phyloP scores from a whole-genome alignment of 2,329 filamentous ascomycete genomes.

The Trichophyton rubrum region DNA sequence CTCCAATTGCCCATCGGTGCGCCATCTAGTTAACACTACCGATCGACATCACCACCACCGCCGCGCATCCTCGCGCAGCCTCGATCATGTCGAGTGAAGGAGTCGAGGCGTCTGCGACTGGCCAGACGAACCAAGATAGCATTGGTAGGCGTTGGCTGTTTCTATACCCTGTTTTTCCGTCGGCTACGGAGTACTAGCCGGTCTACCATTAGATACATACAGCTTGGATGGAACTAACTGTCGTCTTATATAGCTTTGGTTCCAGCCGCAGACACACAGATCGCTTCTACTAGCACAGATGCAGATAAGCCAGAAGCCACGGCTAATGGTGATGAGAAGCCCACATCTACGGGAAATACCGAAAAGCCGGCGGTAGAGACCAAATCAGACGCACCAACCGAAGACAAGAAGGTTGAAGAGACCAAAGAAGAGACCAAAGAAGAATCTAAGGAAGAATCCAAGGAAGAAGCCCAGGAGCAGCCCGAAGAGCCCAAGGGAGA shows the following conservation, averaged over 20 bases:
- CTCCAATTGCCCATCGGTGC: not conserved
- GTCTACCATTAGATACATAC: not conserved
- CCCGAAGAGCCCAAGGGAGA: not conserved
- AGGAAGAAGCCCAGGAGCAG: not conserved
- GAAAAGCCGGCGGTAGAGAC: slow-evolving; percentile 1
- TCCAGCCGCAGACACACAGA: not conserved
- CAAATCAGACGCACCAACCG: not conserved
- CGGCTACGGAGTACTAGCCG: not conserved
- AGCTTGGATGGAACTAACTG: not conserved
- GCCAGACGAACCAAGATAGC: not conserved
- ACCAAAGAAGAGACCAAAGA: not conserved
- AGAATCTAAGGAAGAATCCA: not conserved
- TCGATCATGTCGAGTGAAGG: slow-evolving; percentile 1
- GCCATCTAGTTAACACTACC: not conserved
- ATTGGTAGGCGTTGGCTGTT: not conserved
- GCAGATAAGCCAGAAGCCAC: not conserved
- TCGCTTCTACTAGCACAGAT: not conserved
- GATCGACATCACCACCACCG: not conserved
- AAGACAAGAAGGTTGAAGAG: not conserved
- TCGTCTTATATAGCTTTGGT: not conserved
- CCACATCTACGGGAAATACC: not conserved
- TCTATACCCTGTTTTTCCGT: not conserved
- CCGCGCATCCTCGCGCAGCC: not conserved
- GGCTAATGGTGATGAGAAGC: not conserved
- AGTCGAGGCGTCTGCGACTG: not conserved